Base-by-base conservation (phyloP, 441 rosid genomes). In the Pelargonium cotyledonis region DNA sequence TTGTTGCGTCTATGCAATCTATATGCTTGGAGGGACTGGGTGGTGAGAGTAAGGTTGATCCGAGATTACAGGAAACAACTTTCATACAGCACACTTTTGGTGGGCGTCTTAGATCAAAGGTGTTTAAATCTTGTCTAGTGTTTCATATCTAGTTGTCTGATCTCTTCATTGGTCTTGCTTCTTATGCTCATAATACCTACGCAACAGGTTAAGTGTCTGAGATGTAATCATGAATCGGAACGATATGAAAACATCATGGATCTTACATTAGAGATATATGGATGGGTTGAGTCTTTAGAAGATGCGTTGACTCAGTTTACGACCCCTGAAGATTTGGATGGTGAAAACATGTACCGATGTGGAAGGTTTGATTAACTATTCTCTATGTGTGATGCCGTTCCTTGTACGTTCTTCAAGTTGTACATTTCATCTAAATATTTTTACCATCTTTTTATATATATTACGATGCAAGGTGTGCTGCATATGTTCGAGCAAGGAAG, bases 321-420 rank as follows among this genome's bases (percentile, higher is more conserved):
- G 43, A 84, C 84, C 57, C 83, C 90, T 8, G 95, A 91, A 80
- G 90, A 89, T 72, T 83, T 91, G 70, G 97, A 91, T 70, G 97
- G 97, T 69, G 97, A 91, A 73, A 91, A 91, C 78, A 91, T 86
- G 95, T 91, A 89, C 58, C 78, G 89, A 86, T 91, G 97, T 80
- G 89, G 86, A 84, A 91, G 95, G 97, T 91, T 47, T 68, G 81
- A 69, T 73, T 14, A 40, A 46, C 16, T 60, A 29, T 61, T 47
- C 73, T 70, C 31, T 61, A 16, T 3, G 2, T 51, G 15, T 68
- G 16, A 11, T 2, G 49, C 18, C 40, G 26, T 21, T 57, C 16
- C 15, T 57, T 3, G 26, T 65, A 3, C 38, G 65, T 63, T 10
- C 21, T 8, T 57, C 11, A 1, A 57, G 29, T 5, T 57, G 5